Evolutionary conservation across 1,284 basidiomycete genomes (phyloP).

Genomic region (Rhodotorula sp.): DNA sequence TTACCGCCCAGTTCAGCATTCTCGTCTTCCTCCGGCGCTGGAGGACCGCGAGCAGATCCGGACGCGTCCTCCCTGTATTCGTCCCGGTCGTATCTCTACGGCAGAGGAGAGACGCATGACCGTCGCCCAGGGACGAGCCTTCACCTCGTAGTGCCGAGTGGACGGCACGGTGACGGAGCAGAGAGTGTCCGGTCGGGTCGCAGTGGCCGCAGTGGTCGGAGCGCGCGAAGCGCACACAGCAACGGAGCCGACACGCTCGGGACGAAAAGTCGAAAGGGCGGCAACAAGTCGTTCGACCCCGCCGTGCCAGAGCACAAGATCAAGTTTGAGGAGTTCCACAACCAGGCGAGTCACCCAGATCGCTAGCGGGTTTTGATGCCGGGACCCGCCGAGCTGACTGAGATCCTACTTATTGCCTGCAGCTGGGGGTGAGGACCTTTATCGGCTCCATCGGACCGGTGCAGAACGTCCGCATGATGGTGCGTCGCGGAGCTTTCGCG

Average conservation of each 20-base stretch:
- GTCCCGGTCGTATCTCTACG: slow-evolving; percentile 25
- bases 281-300: slow-evolving; percentile 35
- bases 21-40: slow-evolving; percentile 6
- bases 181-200: slow-evolving; percentile 10
- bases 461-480: slow-evolving; percentile 63
- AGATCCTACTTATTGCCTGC: slow-evolving; percentile 12
- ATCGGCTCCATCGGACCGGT: slow-evolving; percentile 87
- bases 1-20: slow-evolving; percentile 30
- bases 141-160: slow-evolving; percentile 24
- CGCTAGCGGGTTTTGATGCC: not conserved
- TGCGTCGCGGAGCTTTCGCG: slow-evolving; percentile 50
- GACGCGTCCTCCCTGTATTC: slow-evolving; percentile 35
- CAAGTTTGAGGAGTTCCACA: slow-evolving; percentile 82
- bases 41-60: not conserved
- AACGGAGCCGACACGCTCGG: not conserved
- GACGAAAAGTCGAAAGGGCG: slow-evolving; percentile 2
- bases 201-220: slow-evolving; percentile 21
- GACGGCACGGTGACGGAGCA: not conserved
- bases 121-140: slow-evolving; percentile 22
- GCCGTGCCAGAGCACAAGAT: slow-evolving; percentile 64
- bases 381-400: too few relatives aligned
- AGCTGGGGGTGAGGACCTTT: slow-evolving; percentile 81
- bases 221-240: slow-evolving; percentile 16
- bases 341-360: slow-evolving; percentile 49
- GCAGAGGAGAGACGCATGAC: slow-evolving; percentile 8